These are phyloP conservation scores for Fraxinus pennsylvanica DNA, from an alignment of 257 asterid genomes.

Conservation along the genomic window DNA sequence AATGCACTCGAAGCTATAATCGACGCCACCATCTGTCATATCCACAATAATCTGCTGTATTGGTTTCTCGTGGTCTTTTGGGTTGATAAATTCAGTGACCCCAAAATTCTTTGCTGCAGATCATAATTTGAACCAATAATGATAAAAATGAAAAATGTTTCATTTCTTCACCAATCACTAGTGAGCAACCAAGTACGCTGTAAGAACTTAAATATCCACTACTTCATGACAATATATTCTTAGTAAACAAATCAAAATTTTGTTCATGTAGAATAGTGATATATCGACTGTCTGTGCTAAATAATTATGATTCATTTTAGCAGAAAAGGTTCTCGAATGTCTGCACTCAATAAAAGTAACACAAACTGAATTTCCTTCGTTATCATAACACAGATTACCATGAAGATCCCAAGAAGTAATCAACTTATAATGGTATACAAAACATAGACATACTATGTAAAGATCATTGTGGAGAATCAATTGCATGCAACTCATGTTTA, in stretches of 20 bases:
- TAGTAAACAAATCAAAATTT: background rate
- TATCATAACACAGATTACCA: background rate
- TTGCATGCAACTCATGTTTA: slow-evolving; percentile 2
- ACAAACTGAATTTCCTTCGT: background rate
- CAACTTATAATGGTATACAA: background rate
- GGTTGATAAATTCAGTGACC: slow-evolving; percentile 92
- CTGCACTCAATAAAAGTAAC: background rate
- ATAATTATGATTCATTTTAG: background rate
- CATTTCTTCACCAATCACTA: background rate
- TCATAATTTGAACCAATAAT: background rate
- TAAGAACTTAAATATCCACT: background rate
- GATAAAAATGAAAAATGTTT: background rate
- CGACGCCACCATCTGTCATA: slow-evolving; percentile 94
- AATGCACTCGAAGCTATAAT: slow-evolving; percentile 96
- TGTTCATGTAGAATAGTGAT: background rate
- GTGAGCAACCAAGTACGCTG: background rate
- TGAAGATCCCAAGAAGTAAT: background rate
- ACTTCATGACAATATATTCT: background rate
- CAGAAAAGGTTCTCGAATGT: background rate
- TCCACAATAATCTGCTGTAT: slow-evolving; percentile 93
- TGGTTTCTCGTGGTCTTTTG: slow-evolving; percentile 93
- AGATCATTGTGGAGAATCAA: background rate
- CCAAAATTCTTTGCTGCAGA: slow-evolving; percentile 82
- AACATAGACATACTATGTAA: background rate
- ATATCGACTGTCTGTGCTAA: no score